These are phyloP conservation scores for Boletus eberwhitei DNA, from an alignment of 768 basidiomycete genomes.

Conservation along the genomic window DNA sequence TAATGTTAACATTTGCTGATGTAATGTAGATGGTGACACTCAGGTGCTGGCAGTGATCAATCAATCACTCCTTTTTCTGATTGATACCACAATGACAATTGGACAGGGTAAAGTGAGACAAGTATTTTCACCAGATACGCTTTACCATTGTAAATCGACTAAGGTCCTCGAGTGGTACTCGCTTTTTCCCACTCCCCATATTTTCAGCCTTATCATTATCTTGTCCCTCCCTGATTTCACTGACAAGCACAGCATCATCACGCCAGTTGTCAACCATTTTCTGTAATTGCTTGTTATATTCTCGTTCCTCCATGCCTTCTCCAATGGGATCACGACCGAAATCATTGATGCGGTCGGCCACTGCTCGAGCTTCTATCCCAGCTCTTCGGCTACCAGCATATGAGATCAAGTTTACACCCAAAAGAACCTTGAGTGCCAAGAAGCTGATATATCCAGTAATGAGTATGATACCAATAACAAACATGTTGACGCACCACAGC, in stretches of 20 bases:
- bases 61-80: too few species aligned
- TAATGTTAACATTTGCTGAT: too few species aligned
- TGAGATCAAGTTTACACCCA: constrained; percentile 83
- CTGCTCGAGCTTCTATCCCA: constrained; percentile 74
- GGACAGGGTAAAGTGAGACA: too few species aligned
- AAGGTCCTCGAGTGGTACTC: constrained; percentile 80
- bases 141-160: constrained; percentile 97
- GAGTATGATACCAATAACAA: background rate
- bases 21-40: too few species aligned
- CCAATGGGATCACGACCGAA: constrained; percentile 90
- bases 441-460: constrained; percentile 43
- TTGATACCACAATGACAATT: too few species aligned
- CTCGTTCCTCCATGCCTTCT: constrained; percentile 84
- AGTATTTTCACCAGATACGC: constrained; percentile 60
- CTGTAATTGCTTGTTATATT: constrained; percentile 81
- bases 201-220: constrained; percentile 16
- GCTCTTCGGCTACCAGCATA: constrained; percentile 73
- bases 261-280: constrained; percentile 60
- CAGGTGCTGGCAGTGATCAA: too few species aligned
- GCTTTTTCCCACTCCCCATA: constrained; percentile 36
- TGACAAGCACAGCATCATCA: constrained; percentile 64
- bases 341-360: constrained; percentile 77
- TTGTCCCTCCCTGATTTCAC: constrained; percentile 68
- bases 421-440: constrained; percentile 86
- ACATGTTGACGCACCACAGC: constrained; percentile 68